phyloP scores from a whole-genome alignment of 2,329 filamentous ascomycete genomes.

The Amylocarpus encephaloides region DNA sequence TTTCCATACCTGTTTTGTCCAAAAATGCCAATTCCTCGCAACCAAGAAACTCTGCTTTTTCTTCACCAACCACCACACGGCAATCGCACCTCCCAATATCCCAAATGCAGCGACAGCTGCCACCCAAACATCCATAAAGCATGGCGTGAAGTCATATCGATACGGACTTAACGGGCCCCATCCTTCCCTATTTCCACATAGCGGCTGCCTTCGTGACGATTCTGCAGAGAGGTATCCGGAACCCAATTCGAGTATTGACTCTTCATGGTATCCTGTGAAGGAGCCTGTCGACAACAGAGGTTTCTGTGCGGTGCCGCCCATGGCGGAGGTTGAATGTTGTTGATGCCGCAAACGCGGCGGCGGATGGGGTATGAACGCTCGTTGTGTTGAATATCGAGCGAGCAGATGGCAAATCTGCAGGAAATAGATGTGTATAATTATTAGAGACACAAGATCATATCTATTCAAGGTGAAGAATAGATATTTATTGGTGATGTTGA shows the following conservation, averaged over 20 bases:
- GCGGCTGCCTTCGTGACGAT: constrained; percentile 47
- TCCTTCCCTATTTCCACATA: constrained; percentile 86
- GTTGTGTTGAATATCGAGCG: too few relatives aligned
- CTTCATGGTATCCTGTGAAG: constrained; percentile 50
- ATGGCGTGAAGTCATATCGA: constrained; percentile 92
- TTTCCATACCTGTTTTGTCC: constrained; percentile 71
- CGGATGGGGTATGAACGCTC: not conserved
- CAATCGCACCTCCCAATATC: constrained; percentile 67
- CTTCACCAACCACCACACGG: constrained; percentile 72
- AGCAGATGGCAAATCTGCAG: not conserved
- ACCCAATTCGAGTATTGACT: constrained; percentile 41
- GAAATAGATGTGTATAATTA: not conserved
- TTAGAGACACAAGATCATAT: not conserved
- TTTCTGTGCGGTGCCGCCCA: constrained; percentile 15
- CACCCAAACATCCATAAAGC: constrained; percentile 91
- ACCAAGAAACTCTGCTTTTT: constrained; percentile 62
- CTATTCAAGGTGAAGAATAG: not conserved
- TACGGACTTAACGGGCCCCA: constrained; percentile 89
- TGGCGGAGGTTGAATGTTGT: constrained; percentile 10
- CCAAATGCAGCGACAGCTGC: constrained; percentile 72
- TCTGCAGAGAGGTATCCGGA: constrained; percentile 52
- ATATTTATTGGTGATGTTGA: not conserved
- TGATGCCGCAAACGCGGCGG: not conserved
- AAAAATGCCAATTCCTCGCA: constrained; percentile 86
- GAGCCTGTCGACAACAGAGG: constrained; percentile 45